Percentiles rank a stretch among this genome's conserved stretches.
Evolutionary conservation across 352 stramenopile species (phyloP).

Genomic region (Phytophthora cactorum): DNA sequence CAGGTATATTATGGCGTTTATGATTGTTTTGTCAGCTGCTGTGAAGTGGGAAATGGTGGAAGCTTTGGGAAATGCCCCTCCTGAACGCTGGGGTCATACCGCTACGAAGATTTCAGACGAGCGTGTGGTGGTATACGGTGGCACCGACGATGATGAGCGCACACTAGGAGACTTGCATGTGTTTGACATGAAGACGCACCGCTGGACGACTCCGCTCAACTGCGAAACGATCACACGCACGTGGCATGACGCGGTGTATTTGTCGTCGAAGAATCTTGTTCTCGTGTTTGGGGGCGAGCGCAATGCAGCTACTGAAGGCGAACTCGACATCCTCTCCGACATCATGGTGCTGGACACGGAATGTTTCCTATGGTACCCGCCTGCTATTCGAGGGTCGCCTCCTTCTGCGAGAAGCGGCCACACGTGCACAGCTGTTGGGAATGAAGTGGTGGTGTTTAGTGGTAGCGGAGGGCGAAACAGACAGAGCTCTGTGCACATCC

Average conservation of each 20-base stretch:
- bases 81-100: slow-evolving; percentile 90
- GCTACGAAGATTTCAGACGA: slow-evolving; percentile 89
- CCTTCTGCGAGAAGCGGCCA: slow-evolving; percentile 76
- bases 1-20: background rate
- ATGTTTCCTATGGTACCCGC: slow-evolving; percentile 95
- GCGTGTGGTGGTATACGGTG: slow-evolving; percentile 92
- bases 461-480: slow-evolving; percentile 73
- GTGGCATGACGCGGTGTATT: slow-evolving; percentile 92
- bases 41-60: slow-evolving; percentile 52
- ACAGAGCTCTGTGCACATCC: slow-evolving; percentile 77
- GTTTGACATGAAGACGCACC: slow-evolving; percentile 76
- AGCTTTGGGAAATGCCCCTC: slow-evolving; percentile 36
- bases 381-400: slow-evolving; percentile 73
- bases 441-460: slow-evolving; percentile 84
- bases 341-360: slow-evolving; percentile 94
- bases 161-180: slow-evolving; percentile 90
- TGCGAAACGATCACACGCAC: slow-evolving; percentile 88
- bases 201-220: slow-evolving; percentile 88
- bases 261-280: slow-evolving; percentile 89
- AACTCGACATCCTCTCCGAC: slow-evolving; percentile 80
- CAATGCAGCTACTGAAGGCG: slow-evolving; percentile 51
- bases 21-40: slow-evolving; percentile 14
- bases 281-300: slow-evolving; percentile 94
- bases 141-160: slow-evolving; percentile 85
- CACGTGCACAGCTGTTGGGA: slow-evolving; percentile 74